phyloP scores from a whole-genome alignment of 208 protist genomes.

The Endotrypanum monterogeii region DNA sequence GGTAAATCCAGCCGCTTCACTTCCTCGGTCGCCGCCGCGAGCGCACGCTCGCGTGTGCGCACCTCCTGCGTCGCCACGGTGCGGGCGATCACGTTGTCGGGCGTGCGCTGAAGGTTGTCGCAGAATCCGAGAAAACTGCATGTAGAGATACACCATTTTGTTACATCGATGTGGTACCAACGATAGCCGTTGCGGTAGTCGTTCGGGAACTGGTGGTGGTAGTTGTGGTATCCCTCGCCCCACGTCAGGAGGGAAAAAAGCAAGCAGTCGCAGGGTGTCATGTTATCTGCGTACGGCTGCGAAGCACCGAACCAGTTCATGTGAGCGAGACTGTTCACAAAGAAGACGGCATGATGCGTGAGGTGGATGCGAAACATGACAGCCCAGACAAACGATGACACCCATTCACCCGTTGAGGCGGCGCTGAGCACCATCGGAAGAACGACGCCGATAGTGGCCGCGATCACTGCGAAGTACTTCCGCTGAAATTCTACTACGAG shows the following conservation, averaged over 20 bases:
- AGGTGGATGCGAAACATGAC: conserved; percentile 60
- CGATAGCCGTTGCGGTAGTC: conserved; percentile 89
- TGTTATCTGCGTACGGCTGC: conserved; percentile 68
- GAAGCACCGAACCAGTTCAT: conserved; percentile 53
- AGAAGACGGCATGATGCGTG: conserved; percentile 88
- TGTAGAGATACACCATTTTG: conserved; percentile 79
- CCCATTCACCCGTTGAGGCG: conserved; percentile 74
- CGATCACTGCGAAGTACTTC: conserved; percentile 73
- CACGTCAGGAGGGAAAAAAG: conserved; percentile 72
- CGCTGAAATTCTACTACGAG: conserved; percentile 83
- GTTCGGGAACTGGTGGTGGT: conserved; percentile 90
- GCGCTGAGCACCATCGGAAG: conserved; percentile 68
- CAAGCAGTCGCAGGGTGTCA: conserved; percentile 75
- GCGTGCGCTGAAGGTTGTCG: conserved; percentile 57
- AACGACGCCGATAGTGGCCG: conserved; percentile 72
- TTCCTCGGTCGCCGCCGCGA: conserved; percentile 31
- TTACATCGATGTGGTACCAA: conserved; percentile 83
- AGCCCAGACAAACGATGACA: conserved; percentile 77
- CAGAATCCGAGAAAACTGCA: conserved; percentile 55
- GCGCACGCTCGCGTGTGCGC: conserved; percentile 36
- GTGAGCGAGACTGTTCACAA: conserved; percentile 91
- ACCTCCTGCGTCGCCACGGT: conserved; percentile 16
- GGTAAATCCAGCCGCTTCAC: conserved; percentile 44
- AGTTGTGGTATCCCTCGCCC: conserved; percentile 93
- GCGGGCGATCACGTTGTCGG: conserved; percentile 47